Conservation (phyloP, 768 basidiomycete genomes). For the Lactarius vividus region DNA sequence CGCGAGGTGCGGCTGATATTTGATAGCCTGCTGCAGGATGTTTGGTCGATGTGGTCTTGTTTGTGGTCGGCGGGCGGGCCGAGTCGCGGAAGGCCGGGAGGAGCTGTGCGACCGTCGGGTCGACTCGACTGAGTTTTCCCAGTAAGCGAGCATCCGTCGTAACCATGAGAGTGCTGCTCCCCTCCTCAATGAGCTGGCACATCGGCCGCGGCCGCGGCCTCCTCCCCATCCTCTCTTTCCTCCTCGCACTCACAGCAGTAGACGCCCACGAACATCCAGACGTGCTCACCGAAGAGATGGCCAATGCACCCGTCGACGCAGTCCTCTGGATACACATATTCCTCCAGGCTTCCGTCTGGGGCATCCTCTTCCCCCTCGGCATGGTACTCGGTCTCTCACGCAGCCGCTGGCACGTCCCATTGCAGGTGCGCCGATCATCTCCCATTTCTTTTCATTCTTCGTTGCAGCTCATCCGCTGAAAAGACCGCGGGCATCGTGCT, state of each 20-base stretch:
- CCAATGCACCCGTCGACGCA: constrained; percentile 65
- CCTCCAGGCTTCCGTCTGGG: constrained; percentile 80
- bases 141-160: not conserved
- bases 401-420: constrained; percentile 88
- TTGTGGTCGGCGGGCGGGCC: not conserved
- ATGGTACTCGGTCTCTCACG: constrained; percentile 74
- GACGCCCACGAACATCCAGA: constrained; percentile 65
- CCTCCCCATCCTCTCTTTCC: not conserved
- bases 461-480: not conserved
- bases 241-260: constrained; percentile 28
- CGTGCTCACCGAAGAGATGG: constrained; percentile 58
- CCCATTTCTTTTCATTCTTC: not conserved
- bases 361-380: constrained; percentile 79
- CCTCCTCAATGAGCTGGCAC: not conserved
- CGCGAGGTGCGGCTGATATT: too few relatives aligned
- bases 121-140: not conserved
- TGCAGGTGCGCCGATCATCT: constrained; percentile 54
- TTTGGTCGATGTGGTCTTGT: not conserved
- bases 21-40: too few relatives aligned
- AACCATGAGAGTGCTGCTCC: not conserved
- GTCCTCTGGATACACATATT: constrained; percentile 82
- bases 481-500: constrained; percentile 67
- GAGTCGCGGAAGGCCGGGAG: not conserved
- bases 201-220: not conserved
- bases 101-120: not conserved